Evolutionary conservation across 495 filamentous ascomycete species (phyloP).

Genomic region (Hypoxylon subgilvum): DNA sequence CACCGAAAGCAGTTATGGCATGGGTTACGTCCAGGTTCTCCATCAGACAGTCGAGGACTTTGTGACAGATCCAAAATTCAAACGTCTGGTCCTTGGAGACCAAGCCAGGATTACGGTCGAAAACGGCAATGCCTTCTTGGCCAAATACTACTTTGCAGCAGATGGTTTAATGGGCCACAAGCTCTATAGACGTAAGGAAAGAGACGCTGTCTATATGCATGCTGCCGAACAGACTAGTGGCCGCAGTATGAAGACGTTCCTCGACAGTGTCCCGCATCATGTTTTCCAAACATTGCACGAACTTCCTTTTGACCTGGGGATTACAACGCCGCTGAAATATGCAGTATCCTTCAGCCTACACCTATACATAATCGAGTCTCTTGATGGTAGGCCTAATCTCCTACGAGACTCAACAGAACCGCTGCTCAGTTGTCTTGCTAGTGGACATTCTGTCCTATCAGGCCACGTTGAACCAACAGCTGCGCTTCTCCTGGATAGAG

Average conservation of each 20-base stretch:
- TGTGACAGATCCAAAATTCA: conserved; percentile 19
- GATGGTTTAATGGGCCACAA: too few relatives aligned
- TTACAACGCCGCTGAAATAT: conserved; percentile 3
- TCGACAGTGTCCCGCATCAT: background rate
- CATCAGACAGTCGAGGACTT: conserved; percentile 34
- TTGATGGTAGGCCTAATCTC: conserved; percentile 1
- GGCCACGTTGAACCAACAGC: background rate
- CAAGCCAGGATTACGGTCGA: conserved; percentile 19
- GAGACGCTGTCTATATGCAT: background rate
- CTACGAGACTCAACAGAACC: background rate
- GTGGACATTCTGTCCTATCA: too few relatives aligned
- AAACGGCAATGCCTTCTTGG: conserved; percentile 17
- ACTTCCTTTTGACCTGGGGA: background rate
- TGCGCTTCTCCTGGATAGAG: conserved; percentile 4
- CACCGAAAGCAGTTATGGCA: background rate
- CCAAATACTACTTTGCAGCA: background rate
- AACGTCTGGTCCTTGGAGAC: conserved; percentile 13
- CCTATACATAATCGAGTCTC: conserved; percentile 16
- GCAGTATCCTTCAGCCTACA: conserved; percentile 9
- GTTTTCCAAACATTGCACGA: background rate
- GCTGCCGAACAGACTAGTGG: conserved; percentile 14
- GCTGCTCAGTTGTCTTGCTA: conserved; percentile 1
- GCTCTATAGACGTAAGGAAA: too few relatives aligned
- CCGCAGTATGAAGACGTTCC: conserved; percentile 11
- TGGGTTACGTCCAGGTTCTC: conserved; percentile 15